Conservation (phyloP, 768 basidiomycete species). For the Rickenella mellea region DNA sequence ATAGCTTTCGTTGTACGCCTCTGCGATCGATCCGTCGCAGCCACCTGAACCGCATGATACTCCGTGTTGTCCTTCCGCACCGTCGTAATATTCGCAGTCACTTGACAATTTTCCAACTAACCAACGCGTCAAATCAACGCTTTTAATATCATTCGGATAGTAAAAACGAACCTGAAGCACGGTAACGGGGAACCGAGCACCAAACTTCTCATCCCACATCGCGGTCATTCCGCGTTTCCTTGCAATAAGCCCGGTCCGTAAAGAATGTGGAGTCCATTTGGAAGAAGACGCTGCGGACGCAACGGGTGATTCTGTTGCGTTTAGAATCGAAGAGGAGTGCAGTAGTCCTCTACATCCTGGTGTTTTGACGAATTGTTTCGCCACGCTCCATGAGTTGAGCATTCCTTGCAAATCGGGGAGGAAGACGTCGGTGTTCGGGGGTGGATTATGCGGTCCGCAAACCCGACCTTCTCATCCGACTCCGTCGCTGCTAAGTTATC, state of each 20-base stretch:
- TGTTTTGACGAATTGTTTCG: too few species aligned
- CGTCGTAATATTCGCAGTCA: slow-evolving; percentile 67
- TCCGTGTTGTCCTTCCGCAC: slow-evolving; percentile 55
- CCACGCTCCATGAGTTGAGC: too few species aligned
- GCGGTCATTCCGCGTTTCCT: slow-evolving; percentile 94
- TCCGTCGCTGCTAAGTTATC: too few species aligned
- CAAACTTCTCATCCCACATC: slow-evolving; percentile 79
- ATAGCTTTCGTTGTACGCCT: slow-evolving; percentile 72
- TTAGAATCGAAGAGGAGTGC: background rate
- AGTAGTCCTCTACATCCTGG: too few species aligned
- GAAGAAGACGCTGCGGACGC: slow-evolving; percentile 13
- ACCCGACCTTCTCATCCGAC: too few species aligned
- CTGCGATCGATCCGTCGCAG: slow-evolving; percentile 63
- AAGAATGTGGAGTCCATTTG: slow-evolving; percentile 80
- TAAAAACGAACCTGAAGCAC: slow-evolving; percentile 70
- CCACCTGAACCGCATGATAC: slow-evolving; percentile 92
- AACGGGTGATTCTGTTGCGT: background rate
- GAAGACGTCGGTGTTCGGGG: background rate
- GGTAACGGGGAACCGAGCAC: slow-evolving; percentile 82
- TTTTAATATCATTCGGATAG: slow-evolving; percentile 1
- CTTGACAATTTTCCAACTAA: slow-evolving; percentile 83
- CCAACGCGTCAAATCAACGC: slow-evolving; percentile 5
- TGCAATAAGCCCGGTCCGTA: slow-evolving; percentile 88
- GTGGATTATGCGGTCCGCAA: background rate
- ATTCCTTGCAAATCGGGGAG: background rate